Evolutionary conservation across 2,329 filamentous ascomycete species (phyloP), one percentile per base, ranked within the genome.

Genomic region (Alternaria solani): DNA sequence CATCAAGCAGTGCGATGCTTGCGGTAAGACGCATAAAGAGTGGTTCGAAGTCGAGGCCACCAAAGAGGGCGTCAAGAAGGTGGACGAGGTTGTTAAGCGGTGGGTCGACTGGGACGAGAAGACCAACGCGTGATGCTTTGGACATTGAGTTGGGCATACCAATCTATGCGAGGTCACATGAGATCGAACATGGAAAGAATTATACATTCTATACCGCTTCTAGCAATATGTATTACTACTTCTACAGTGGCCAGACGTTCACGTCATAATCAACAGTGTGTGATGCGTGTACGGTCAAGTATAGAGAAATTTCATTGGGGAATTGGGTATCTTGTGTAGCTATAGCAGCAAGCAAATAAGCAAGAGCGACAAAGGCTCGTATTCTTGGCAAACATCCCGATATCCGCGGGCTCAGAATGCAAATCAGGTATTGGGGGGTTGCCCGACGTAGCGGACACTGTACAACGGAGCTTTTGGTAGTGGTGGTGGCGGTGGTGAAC

Each of bases 11-110:
- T 99, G 95, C 72, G 83, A 84, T 5, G 86, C 88, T 1, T 99
- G 95, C 74, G 93, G 93, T 2, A 89, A 89, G 72, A 89, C 93
- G 70, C 95, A 99, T 78, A 84, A 90, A 53, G 95, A 99, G 81
- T 99, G 94, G 94, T 99, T 99, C 76, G 91, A 96, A 80, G 89
- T 97, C 1, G 88, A 92, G 63, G 91, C 92, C 0, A 89, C 83
- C 23, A 86, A 89, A 65, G 85, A 89, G 28, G 91, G 89, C 0
- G 84, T 98, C 3, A 87, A 84, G 61, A 84, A 74, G 26, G 86
- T 92, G 9, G 89, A 92, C 79, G 88, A 91, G 66, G 87, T 93
- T 60, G 89, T 97, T 41, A 87, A 89, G 73, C 82, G 93, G 66
- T 99, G 95, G 95, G 89, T 94, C 8, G 86, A 87, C 11, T 98